phyloP scores from a whole-genome alignment of 1,284 basidiomycete genomes.

The Irpex sp. region DNA sequence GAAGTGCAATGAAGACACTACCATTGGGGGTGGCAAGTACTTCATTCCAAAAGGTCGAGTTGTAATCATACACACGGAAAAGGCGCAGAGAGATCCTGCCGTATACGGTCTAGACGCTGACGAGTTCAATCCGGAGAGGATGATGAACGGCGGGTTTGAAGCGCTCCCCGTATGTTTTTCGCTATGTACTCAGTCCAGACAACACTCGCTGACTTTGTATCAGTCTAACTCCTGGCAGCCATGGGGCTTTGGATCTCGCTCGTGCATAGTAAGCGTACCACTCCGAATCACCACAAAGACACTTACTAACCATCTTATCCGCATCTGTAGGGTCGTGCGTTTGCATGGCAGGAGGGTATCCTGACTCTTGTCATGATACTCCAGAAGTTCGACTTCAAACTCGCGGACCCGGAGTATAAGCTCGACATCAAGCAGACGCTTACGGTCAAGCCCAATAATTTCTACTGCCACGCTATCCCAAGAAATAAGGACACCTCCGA shows the following conservation, averaged over 20 bases:
- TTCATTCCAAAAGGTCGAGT: slow-evolving; percentile 31
- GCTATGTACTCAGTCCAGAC: not conserved
- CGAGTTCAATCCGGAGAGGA: slow-evolving; percentile 43
- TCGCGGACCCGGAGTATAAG: slow-evolving; percentile 39
- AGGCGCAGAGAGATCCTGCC: slow-evolving; percentile 38
- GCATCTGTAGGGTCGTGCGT: slow-evolving; percentile 31
- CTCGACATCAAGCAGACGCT: slow-evolving; percentile 42
- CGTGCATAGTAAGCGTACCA: slow-evolving; percentile 33
- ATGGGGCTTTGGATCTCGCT: slow-evolving; percentile 39
- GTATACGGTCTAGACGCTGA: slow-evolving; percentile 41
- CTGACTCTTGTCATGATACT: slow-evolving; percentile 39
- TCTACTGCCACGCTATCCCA: slow-evolving; percentile 38
- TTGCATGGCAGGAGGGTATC: slow-evolving; percentile 46
- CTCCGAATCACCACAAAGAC: not conserved
- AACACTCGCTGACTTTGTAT: not conserved
- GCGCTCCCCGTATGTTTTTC: slow-evolving; percentile 34
- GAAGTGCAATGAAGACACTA: slow-evolving; percentile 33
- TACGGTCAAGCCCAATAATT: slow-evolving; percentile 44
- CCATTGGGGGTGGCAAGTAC: slow-evolving; percentile 40
- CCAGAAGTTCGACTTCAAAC: slow-evolving; percentile 41
- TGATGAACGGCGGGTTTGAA: slow-evolving; percentile 45
- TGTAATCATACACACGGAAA: slow-evolving; percentile 30
- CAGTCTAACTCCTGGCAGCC: slow-evolving; percentile 45
- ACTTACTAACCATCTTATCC: not conserved
- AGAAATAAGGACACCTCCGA: slow-evolving; percentile 14